Base-by-base conservation (phyloP, 345 rosid species). In the Salix exigua region DNA sequence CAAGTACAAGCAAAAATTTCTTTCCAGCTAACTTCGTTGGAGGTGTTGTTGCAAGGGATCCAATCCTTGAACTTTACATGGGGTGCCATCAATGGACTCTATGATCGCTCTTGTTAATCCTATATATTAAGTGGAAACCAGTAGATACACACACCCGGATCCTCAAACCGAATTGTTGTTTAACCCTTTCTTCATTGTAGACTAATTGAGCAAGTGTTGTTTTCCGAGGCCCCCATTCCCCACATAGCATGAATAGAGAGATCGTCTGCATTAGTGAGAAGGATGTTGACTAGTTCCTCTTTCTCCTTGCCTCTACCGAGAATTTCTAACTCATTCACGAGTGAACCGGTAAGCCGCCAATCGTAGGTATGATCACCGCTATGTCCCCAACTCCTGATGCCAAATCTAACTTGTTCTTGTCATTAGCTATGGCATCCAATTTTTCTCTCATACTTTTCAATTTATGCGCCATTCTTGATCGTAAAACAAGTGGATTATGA, bases 71-170 rank as follows among this genome's bases (percentile, higher is more conserved):
- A n/a, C n/a, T n/a, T n/a, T n/a, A n/a, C n/a, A n/a, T n/a, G n/a
- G n/a, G n/a, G n/a, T n/a, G n/a, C n/a, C n/a, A n/a, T n/a, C n/a
- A 23, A 67, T 67, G 14, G 38, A 50, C 38, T 75, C 71, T 31
- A 50, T 10, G 3, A 66, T 74, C n/a, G 71, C 77, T 65, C 35
- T 66, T 6, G 31, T 33, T 46, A 74, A 10, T 31, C 71, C 21
- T 28, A 13, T n/a, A n/a, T n/a, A n/a, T 28, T 12, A 66, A 0
- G 4, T 64, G 48, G 67, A 35, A 74, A 65, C 66, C 77, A 48
- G 13, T 71, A 44, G 77, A 65, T 1, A 74, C 65, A 21, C 77
- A 66, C 2, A 74, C 33, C 77, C 77, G 50, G 31, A 65, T 74
- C n/a, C 23, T 74, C 23, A 31, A 2, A 18, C 13, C 46, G 37